phyloP scores from a whole-genome alignment of 257 asterid genomes.

The Lithospermum erythrorhizon region DNA sequence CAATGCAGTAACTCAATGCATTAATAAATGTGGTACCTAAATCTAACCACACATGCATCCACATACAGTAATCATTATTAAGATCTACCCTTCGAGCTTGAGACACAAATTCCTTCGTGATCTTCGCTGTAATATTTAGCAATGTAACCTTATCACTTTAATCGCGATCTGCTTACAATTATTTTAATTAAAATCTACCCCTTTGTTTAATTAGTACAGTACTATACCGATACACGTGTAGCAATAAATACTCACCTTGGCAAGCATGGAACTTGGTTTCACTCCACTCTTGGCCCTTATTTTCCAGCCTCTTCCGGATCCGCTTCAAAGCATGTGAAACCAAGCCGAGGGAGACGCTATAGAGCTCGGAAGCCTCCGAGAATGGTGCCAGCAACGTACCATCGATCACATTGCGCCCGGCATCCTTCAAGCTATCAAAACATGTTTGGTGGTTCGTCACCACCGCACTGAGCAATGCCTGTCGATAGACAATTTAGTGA shows the following conservation, averaged over 20 bases:
- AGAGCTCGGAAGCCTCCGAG: neutral
- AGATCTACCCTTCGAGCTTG: no score
- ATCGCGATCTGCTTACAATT: no score
- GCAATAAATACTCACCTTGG: conserved; percentile 8
- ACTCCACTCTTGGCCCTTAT: conserved; percentile 7
- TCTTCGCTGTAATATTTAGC: no score
- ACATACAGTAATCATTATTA: no score
- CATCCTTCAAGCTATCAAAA: conserved; percentile 28
- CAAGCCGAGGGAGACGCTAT: conserved; percentile 26
- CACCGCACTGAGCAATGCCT: conserved; percentile 36
- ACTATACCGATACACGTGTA: no score
- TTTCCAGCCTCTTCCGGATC: conserved; percentile 6
- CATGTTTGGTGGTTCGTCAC: conserved; percentile 42
- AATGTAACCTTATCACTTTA: no score
- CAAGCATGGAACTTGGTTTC: conserved; percentile 14
- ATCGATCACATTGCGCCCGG: conserved; percentile 6
- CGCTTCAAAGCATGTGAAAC: conserved; percentile 24
- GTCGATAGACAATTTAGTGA: no score
- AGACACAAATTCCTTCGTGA: no score
- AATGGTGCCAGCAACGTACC: conserved; percentile 16
- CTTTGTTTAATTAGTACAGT: no score
- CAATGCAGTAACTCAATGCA: neutral
- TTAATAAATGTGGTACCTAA: neutral
- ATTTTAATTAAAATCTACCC: neutral
- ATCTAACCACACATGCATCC: neutral